Evolutionary conservation across 129 eudicot genomes (phyloP).

Genomic region (Lactuca saligna): DNA sequence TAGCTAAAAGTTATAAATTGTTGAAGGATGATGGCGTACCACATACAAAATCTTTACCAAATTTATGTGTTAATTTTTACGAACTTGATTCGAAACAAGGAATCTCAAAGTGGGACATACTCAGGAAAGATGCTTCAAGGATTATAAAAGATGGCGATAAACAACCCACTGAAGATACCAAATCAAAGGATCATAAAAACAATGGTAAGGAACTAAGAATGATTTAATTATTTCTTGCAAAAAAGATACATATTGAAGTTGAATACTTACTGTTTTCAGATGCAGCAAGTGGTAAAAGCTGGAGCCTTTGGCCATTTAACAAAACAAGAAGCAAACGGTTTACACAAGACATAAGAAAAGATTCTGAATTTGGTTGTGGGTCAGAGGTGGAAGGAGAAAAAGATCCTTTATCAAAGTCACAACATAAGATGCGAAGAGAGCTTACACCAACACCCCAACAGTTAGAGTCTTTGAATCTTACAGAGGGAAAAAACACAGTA

Average conservation of each 20-base stretch:
- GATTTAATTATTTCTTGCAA: neutral
- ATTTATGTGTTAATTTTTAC: constrained; percentile 35
- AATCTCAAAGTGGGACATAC: constrained; percentile 34
- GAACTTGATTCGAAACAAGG: constrained; percentile 31
- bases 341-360: constrained; percentile 27
- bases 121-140: constrained; percentile 31
- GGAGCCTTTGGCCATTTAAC: constrained; percentile 69
- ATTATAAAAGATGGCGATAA: constrained; percentile 26
- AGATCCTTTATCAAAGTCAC: constrained; percentile 30
- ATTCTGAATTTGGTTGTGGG: constrained; percentile 28
- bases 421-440: constrained; percentile 42
- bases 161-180: constrained; percentile 6
- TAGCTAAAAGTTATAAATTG: constrained; percentile 33
- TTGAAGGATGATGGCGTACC: constrained; percentile 33
- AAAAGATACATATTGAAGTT: no score
- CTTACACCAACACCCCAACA: constrained; percentile 78
- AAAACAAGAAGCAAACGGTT: constrained; percentile 48
- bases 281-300: constrained; percentile 46
- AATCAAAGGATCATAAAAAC: constrained; percentile 45
- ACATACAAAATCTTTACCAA: constrained; percentile 57
- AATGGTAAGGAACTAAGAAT: neutral
- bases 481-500: constrained; percentile 78
- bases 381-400: constrained; percentile 32
- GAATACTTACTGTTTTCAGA: neutral
- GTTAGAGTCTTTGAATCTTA: constrained; percentile 69